These are phyloP conservation scores for Capsicum pubescens DNA, from an alignment of 257 asterid species.

Conservation along the genomic window DNA sequence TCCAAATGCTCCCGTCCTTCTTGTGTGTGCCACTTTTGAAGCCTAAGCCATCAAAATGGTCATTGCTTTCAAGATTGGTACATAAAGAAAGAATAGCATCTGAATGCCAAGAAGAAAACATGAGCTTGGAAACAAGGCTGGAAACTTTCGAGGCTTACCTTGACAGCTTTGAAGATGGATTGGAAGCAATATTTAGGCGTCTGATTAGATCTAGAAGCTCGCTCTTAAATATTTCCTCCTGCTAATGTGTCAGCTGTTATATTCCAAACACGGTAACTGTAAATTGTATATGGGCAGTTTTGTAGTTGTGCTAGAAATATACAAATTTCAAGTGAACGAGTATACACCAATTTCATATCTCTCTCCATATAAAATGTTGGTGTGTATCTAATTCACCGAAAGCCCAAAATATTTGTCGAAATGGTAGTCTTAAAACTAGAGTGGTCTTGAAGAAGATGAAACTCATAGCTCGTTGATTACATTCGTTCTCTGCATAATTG, in stretches of 20 bases:
- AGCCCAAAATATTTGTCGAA: not conserved
- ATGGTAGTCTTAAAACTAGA: not conserved
- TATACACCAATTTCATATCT: not conserved
- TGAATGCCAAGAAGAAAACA: slow-evolving; percentile 30
- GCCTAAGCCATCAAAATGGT: slow-evolving; percentile 42
- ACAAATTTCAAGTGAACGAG: slow-evolving; percentile 5
- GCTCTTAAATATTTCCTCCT: slow-evolving; percentile 17
- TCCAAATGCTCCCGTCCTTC: slow-evolving; percentile 32
- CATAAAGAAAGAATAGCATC: slow-evolving; percentile 36
- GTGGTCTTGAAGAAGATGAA: not conserved
- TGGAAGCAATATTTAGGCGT: slow-evolving; percentile 17
- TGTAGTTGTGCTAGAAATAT: slow-evolving; percentile 10
- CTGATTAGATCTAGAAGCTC: slow-evolving; percentile 18
- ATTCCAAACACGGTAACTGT: not conserved
- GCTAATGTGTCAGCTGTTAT: not conserved
- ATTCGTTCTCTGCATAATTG: not conserved
- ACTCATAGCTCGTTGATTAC: not conserved
- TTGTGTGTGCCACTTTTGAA: slow-evolving; percentile 38
- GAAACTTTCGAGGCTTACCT: slow-evolving; percentile 27
- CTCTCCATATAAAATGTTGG: not conserved
- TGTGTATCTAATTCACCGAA: not conserved
- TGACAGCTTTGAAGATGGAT: slow-evolving; percentile 12
- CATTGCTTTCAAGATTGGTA: slow-evolving; percentile 40
- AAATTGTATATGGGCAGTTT: slow-evolving; percentile 8
- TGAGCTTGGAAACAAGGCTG: slow-evolving; percentile 29